phyloP scores from a whole-genome alignment of 306 rosid species.

The Rubus parviflorus region DNA sequence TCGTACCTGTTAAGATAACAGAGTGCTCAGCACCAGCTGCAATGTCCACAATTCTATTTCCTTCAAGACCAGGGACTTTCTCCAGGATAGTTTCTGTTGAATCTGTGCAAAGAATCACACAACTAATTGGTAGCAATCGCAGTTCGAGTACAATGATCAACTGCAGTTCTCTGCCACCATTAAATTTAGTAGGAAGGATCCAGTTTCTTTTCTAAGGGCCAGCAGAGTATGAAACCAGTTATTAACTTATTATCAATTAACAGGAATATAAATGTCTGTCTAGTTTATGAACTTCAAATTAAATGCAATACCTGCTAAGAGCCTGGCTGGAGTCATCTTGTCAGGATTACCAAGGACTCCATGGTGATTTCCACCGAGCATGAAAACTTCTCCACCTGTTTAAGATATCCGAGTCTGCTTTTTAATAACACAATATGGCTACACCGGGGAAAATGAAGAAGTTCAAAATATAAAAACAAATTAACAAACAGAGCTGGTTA shows the following conservation, averaged over 20 bases:
- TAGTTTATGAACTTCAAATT: not conserved
- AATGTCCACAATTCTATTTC: constrained; percentile 42
- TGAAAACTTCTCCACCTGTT: constrained; percentile 62
- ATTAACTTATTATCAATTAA: not conserved
- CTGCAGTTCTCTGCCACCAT: not conserved
- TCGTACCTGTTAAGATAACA: constrained; percentile 59
- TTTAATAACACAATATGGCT: not conserved
- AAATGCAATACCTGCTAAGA: constrained; percentile 47
- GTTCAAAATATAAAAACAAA: constrained; percentile 12
- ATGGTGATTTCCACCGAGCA: constrained; percentile 80
- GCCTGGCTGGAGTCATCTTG: constrained; percentile 29
- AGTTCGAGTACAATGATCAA: not conserved
- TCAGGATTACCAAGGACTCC: constrained; percentile 60
- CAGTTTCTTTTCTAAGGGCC: not conserved
- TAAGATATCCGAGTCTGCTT: constrained; percentile 20
- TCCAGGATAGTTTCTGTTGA: constrained; percentile 40
- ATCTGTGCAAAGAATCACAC: constrained; percentile 22
- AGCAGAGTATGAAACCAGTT: not conserved
- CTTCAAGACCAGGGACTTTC: constrained; percentile 53
- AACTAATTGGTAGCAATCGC: not conserved
- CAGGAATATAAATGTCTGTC: not conserved
- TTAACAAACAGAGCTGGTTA: not conserved
- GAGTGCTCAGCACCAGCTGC: constrained; percentile 93
- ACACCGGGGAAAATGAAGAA: not conserved
- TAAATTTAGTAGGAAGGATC: not conserved